Evolutionary conservation across 1,139 yeast species (phyloP).

Genomic region (Candida pseudoviswanathii): DNA sequence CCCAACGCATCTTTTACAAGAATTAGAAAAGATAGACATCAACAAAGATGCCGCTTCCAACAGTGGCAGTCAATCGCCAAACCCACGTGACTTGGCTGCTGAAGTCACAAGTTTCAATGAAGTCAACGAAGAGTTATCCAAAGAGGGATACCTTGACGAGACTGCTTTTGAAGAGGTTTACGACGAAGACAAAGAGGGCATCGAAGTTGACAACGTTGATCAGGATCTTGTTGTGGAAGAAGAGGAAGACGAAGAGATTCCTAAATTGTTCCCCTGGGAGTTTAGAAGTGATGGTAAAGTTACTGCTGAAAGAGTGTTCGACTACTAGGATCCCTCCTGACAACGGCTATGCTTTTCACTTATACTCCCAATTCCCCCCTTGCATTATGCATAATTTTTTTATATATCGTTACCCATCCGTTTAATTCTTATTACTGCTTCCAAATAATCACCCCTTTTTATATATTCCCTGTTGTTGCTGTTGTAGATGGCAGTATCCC

Average conservation of each 20-base stretch:
- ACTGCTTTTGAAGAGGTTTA: constrained; percentile 17
- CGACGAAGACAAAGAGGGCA: constrained; percentile 18
- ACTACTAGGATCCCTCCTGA: constrained; percentile 8
- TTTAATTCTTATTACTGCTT: neutral
- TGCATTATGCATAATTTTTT: constrained; percentile 1
- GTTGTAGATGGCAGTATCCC: neutral
- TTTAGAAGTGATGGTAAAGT: constrained; percentile 19
- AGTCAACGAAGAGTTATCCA: constrained; percentile 16
- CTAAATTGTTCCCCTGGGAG: constrained; percentile 44
- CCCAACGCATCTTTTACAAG: constrained; percentile 29
- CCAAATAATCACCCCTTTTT: neutral
- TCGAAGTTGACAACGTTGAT: constrained; percentile 8
- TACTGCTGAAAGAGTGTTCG: constrained; percentile 33
- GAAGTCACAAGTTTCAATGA: constrained; percentile 12
- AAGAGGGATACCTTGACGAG: constrained; percentile 17
- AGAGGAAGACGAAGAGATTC: constrained; percentile 15
- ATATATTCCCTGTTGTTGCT: neutral
- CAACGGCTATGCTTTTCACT: too few relatives aligned
- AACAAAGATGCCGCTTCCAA: constrained; percentile 4
- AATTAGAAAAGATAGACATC: constrained; percentile 15
- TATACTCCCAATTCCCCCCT: neutral
- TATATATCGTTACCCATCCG: neutral
- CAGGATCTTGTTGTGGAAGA: constrained; percentile 10
- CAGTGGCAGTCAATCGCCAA: constrained; percentile 4
- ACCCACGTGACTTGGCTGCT: constrained; percentile 6